Conservation (phyloP, 768 basidiomycete genomes). For the Termitomyces sp. region DNA sequence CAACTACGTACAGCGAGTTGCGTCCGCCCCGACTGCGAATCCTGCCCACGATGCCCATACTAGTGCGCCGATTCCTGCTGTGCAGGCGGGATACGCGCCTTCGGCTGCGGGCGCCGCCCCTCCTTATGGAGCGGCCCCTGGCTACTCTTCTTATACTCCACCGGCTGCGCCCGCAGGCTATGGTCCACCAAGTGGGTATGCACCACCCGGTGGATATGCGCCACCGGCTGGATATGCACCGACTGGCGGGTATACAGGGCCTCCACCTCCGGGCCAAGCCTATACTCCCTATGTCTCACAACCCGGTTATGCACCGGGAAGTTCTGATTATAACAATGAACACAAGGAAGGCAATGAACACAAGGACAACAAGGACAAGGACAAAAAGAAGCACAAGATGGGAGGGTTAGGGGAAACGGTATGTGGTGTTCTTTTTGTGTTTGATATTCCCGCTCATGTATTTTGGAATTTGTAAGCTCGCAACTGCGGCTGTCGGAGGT, state of each 20-base stretch:
- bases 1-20: constrained; percentile 58
- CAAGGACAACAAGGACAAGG: constrained; percentile 9
- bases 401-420: constrained; percentile 52
- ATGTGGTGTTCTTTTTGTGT: constrained; percentile 3
- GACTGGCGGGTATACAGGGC: constrained; percentile 6
- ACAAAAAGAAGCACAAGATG: constrained; percentile 47
- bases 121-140: neutral
- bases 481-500: constrained; percentile 56
- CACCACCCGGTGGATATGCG: neutral
- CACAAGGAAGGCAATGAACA: neutral
- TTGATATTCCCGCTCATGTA: neutral
- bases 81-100: constrained; percentile 1
- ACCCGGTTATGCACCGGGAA: neutral
- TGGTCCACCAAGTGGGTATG: neutral
- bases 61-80: constrained; percentile 7
- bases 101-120: neutral
- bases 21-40: constrained; percentile 7
- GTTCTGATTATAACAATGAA: neutral
- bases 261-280: constrained; percentile 6
- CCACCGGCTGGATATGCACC: constrained; percentile 4
- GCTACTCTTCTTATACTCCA: constrained; percentile 4
- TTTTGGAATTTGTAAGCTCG: constrained; percentile 27
- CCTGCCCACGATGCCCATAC: constrained; percentile 6
- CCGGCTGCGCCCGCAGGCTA: neutral
- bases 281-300: constrained; percentile 10